A percentile compares a stretch with the other conserved stretches of the same genome.
phyloP scores from a whole-genome alignment of 2,329 filamentous ascomycete species.

The Ceratocystis colombiana region DNA sequence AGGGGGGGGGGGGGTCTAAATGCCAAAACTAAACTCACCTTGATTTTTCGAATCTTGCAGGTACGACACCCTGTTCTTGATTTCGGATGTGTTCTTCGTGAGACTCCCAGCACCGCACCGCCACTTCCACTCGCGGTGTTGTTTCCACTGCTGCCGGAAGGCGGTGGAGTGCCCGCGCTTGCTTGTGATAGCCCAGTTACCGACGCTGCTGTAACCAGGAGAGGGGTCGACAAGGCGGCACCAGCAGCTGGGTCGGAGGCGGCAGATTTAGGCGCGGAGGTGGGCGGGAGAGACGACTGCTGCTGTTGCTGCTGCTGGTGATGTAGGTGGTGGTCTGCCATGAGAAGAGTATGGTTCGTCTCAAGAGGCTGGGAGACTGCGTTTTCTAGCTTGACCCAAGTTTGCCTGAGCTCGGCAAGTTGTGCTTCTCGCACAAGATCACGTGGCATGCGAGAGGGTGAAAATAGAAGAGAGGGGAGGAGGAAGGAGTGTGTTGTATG shows the following conservation, averaged over 20 bases:
- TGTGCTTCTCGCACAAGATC: conserved; percentile 13
- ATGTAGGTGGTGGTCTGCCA: background rate
- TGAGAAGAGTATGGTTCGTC: conserved; percentile 13
- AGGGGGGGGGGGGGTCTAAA: background rate
- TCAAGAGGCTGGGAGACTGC: background rate
- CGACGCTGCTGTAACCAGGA: background rate
- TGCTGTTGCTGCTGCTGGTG: background rate
- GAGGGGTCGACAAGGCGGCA: background rate
- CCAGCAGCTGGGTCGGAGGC: background rate
- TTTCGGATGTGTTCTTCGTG: conserved; percentile 23
- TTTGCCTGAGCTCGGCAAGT: conserved; percentile 19
- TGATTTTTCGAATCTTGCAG: conserved; percentile 28
- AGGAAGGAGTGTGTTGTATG: no score
- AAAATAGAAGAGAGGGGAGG: background rate
- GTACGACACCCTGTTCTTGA: conserved; percentile 26
- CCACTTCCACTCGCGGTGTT: background rate
- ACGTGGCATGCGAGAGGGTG: conserved; percentile 16
- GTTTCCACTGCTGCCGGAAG: background rate
- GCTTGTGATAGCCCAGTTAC: no score
- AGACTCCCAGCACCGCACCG: conserved; percentile 14
- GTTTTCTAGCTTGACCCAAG: conserved; percentile 21
- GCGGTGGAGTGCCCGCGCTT: no score
- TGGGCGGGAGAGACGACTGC: background rate
- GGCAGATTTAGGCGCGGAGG: background rate
- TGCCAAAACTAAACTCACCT: conserved; percentile 23